Evolutionary conservation across 2,329 filamentous ascomycete species (phyloP), one percentile per base, ranked within the genome.

Genomic region (Cladosporium sp.): DNA sequence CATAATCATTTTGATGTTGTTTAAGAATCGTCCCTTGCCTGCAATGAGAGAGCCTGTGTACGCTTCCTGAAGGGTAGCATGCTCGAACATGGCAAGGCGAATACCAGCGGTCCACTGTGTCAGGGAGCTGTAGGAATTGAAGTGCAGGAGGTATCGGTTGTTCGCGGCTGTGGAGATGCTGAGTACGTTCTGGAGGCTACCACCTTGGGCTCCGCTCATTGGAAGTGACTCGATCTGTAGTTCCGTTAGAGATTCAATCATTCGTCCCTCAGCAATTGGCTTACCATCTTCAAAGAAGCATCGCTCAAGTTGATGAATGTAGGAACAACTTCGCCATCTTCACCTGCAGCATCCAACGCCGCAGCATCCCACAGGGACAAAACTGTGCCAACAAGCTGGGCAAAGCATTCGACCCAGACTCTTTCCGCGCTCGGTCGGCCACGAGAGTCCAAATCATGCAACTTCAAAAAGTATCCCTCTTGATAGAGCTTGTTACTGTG

Each of bases 231-330:
- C 74, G 67, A 78, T 79, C 77, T 81, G 58, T 14, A 21, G 11
- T 2, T 29, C 7, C 21, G 33, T n/a, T 37, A 35, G 55, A n/a
- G 4, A 26, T n/a, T 37, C 33, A 4, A 56, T 11, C 2, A 21
- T 4, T 46, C 12, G n/a, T 21, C 1, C 10, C n/a, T 21, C 16
- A 18, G 18, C 28, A 12, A 33, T 21, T 14, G 26, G 55, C 67
- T 44, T 60, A 97, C 95, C 93, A 98, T 97, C 79, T 96, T 97
- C 72, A 99, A 93, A 0, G 95, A 97, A 23, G 95, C 95, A 84
- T 99, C 95, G 7, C 95, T 96, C 67, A 99, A 81, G 75, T 99
- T 99, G 78, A 99, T 93, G 77, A 97, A 99, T 60, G 91, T 95
- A 35, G 93, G 92, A 50, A 94, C 82, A 57, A 96, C 91, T 75